Conservation (phyloP, 768 basidiomycete species). For the Flagelloscypha sp. region DNA sequence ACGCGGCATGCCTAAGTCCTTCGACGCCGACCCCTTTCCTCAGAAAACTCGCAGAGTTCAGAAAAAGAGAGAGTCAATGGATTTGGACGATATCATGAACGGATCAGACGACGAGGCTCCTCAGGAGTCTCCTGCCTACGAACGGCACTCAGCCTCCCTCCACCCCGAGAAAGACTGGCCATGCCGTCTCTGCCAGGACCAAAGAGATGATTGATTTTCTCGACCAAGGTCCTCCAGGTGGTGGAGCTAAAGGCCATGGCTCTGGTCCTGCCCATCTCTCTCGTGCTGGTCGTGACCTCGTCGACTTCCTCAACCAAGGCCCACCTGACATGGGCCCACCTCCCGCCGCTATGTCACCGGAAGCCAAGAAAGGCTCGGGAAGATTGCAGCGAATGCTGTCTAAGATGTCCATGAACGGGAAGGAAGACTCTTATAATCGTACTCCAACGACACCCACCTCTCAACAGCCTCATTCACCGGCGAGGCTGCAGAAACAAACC, state of each 20-base stretch:
- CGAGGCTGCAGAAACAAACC: slow-evolving; percentile 17
- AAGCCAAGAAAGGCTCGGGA: slow-evolving; percentile 44
- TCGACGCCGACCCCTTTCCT: slow-evolving; percentile 30
- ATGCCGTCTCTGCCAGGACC: slow-evolving; percentile 34
- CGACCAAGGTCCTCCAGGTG: slow-evolving; percentile 45
- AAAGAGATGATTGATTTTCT: slow-evolving; percentile 51
- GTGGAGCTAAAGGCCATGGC: slow-evolving; percentile 14
- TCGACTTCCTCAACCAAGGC: slow-evolving; percentile 52
- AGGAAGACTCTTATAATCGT: slow-evolving; percentile 17
- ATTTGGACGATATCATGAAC: slow-evolving; percentile 69
- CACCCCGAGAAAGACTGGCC: slow-evolving; percentile 15
- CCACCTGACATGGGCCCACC: slow-evolving; percentile 34
- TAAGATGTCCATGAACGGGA: slow-evolving; percentile 47
- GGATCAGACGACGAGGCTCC: slow-evolving; percentile 53
- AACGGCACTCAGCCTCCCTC: slow-evolving; percentile 14
- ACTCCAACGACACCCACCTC: slow-evolving; percentile 21
- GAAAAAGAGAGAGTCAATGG: slow-evolving; percentile 57
- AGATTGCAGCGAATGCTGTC: slow-evolving; percentile 81
- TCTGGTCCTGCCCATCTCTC: slow-evolving; percentile 39
- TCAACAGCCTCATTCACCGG: slow-evolving; percentile 12
- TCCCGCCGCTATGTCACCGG: slow-evolving; percentile 18
- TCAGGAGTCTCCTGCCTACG: slow-evolving; percentile 11
- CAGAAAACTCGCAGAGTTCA: slow-evolving; percentile 43
- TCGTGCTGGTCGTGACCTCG: slow-evolving; percentile 37
- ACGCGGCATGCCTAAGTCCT: slow-evolving; percentile 14